Percentiles rank a stretch among this genome's conserved stretches.
These are phyloP conservation scores for Rubia peregrina DNA, from an alignment of 305 asterid species.

Conservation along the genomic window DNA sequence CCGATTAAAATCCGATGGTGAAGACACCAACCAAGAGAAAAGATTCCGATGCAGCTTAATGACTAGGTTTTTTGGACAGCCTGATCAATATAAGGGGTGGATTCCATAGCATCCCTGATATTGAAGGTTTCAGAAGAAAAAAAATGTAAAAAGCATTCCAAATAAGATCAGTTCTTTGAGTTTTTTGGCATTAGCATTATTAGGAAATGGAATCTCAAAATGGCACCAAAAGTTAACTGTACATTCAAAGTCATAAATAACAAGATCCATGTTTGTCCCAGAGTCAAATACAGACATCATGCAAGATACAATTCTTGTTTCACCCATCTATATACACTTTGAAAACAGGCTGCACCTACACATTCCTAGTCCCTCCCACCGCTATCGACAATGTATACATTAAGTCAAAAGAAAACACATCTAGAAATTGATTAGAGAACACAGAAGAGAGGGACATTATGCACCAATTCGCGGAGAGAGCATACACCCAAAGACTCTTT, in stretches of 20 bases:
- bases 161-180: background rate
- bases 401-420: conserved; percentile 11
- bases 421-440: conserved; percentile 13
- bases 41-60: no score
- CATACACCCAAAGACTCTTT: conserved; percentile 16
- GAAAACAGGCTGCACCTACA: conserved; percentile 22
- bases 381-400: conserved; percentile 30
- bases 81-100: no score
- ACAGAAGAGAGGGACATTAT: conserved; percentile 12
- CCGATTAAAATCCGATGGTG: no score
- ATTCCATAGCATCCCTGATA: no score
- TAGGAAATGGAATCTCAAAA: background rate
- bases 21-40: no score
- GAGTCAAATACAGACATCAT: conserved; percentile 20
- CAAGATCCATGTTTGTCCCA: conserved; percentile 18
- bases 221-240: background rate
- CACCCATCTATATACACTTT: conserved; percentile 29
- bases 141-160: background rate
- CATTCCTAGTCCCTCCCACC: conserved; percentile 18
- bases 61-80: no score
- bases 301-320: conserved; percentile 21
- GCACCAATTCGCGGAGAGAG: conserved; percentile 5
- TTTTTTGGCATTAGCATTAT: background rate
- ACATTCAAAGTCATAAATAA: conserved; percentile 16
- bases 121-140: no score